A percentile compares a stretch with the other conserved stretches of the same genome.
phyloP scores from a whole-genome alignment of 805 yeast genomes.

The Scheffersomyces spartinae region DNA sequence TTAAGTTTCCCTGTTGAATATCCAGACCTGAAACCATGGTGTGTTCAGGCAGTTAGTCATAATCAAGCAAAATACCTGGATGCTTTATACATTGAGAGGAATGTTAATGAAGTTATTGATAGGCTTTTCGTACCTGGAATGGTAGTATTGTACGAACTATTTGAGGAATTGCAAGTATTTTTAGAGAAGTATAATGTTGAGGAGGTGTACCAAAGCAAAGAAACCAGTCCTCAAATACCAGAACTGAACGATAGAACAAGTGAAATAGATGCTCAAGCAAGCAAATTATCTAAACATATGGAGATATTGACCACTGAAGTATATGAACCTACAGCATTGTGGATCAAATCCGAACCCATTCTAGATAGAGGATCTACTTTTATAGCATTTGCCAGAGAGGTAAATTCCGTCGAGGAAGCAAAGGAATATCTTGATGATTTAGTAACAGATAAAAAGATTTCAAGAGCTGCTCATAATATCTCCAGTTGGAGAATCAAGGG shows the following conservation, averaged over 20 bases:
- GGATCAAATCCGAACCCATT: constrained; percentile 71
- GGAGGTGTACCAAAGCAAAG: constrained; percentile 12
- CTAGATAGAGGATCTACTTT: constrained; percentile 80
- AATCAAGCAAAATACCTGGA: constrained; percentile 28
- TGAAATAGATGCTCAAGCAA: too few relatives aligned
- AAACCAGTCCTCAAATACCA: too few relatives aligned
- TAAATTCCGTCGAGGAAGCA: constrained; percentile 60
- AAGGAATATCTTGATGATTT: constrained; percentile 37
- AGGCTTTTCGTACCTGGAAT: constrained; percentile 44
- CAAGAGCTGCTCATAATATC: constrained; percentile 70
- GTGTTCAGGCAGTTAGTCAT: constrained; percentile 41
- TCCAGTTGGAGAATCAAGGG: constrained; percentile 71
- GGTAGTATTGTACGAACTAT: constrained; percentile 72
- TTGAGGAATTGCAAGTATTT: constrained; percentile 49
- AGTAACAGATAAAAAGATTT: constrained; percentile 52
- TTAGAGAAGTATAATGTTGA: constrained; percentile 27
- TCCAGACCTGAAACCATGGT: constrained; percentile 54
- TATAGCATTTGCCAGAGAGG: constrained; percentile 60
- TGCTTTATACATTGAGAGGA: constrained; percentile 27
- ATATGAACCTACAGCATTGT: constrained; percentile 13
- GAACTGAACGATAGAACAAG: too few relatives aligned
- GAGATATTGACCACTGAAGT: constrained; percentile 4
- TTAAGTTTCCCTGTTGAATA: constrained; percentile 62
- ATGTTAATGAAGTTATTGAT: constrained; percentile 41
- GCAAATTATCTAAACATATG: constrained; percentile 1